Conservation (phyloP, 768 basidiomycete species). For the Candolleomyces eurysporus region DNA sequence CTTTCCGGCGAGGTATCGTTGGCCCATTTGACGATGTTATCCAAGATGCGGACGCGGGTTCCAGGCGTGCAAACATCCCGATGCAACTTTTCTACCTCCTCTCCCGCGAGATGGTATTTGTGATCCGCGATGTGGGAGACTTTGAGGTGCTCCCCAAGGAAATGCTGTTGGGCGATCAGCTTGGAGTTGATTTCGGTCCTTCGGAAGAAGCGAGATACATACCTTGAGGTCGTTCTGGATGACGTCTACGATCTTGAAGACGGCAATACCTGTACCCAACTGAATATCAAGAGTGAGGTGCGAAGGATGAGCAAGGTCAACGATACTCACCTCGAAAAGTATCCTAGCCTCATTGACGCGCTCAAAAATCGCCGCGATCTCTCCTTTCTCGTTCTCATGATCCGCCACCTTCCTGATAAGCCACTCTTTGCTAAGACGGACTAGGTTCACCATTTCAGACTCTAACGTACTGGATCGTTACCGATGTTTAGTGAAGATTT, state of each 20-base stretch:
- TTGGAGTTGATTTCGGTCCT: background rate
- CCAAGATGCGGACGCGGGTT: constrained; percentile 17
- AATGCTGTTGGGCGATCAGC: background rate
- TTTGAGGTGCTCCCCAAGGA: background rate
- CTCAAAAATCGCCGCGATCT: constrained; percentile 4
- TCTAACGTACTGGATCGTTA: background rate
- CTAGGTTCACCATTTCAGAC: background rate
- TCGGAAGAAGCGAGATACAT: background rate
- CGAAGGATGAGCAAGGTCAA: background rate
- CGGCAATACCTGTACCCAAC: background rate
- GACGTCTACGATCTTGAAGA: background rate
- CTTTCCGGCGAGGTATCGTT: constrained; percentile 6
- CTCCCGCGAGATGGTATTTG: background rate
- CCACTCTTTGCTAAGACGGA: background rate
- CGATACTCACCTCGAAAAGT: constrained; percentile 3
- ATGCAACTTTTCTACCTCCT: background rate
- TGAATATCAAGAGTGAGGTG: background rate
- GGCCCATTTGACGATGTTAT: constrained; percentile 16
- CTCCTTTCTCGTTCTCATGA: constrained; percentile 7
- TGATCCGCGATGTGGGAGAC: background rate
- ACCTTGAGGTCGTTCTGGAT: background rate
- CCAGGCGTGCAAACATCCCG: constrained; percentile 13
- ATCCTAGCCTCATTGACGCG: constrained; percentile 6
- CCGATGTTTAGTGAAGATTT: too few relatives aligned
- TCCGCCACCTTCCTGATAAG: background rate